These are phyloP conservation scores for Rostrohypoxylon terebratum DNA, from an alignment of 495 filamentous ascomycete species.

Conservation along the genomic window DNA sequence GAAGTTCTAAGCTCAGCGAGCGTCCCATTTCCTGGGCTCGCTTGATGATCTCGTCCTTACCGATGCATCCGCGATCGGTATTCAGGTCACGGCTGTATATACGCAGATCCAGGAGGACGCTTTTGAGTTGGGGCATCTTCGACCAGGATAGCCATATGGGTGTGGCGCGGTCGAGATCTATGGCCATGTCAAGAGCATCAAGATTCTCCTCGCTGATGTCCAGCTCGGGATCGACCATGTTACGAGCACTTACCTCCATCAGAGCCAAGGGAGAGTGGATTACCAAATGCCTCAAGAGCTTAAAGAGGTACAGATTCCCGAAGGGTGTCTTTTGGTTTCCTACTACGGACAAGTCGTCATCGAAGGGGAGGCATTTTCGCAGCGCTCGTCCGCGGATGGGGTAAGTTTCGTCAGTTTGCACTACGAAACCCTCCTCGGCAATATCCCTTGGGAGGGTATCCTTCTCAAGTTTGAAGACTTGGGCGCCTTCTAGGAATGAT, in stretches of 20 bases:
- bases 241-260: conserved; percentile 30
- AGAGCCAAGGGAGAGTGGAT: conserved; percentile 40
- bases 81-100: conserved; percentile 47
- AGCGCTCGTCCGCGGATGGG: conserved; percentile 30
- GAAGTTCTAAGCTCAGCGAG: conserved; percentile 38
- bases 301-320: conserved; percentile 18
- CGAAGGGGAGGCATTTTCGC: conserved; percentile 41
- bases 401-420: neutral
- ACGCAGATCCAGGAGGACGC: conserved; percentile 46
- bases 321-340: conserved; percentile 8
- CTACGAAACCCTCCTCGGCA: neutral
- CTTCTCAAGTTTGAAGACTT: conserved; percentile 36
- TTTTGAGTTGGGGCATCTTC: conserved; percentile 45
- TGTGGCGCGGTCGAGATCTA: conserved; percentile 42
- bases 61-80: conserved; percentile 39
- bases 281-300: conserved; percentile 41
- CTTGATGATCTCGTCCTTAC: conserved; percentile 32
- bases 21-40: conserved; percentile 46
- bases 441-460: conserved; percentile 6
- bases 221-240: conserved; percentile 2
- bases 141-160: conserved; percentile 49
- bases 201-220: conserved; percentile 3
- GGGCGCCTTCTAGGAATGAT: conserved; percentile 34
- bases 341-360: conserved; percentile 30
- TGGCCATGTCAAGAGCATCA: conserved; percentile 27